Conservation (phyloP, 768 basidiomycete genomes). For the Russula virescens region DNA sequence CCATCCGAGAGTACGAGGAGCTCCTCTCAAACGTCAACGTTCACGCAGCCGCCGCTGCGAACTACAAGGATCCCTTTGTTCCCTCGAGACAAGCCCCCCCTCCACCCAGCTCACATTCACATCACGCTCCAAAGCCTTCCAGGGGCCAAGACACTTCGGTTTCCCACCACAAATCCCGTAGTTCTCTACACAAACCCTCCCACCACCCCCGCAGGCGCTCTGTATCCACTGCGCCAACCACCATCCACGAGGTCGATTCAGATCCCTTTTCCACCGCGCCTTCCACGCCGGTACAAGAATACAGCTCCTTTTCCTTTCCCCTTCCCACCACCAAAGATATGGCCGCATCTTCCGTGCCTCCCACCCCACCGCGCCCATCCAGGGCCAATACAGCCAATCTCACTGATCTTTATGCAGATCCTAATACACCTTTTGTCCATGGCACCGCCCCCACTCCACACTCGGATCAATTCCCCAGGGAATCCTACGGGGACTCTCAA, state of each 20-base stretch:
- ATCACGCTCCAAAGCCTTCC: conserved; percentile 19
- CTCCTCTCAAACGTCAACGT: conserved; percentile 57
- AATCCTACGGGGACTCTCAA: conserved; percentile 7
- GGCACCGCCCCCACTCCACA: conserved; percentile 42
- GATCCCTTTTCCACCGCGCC: conserved; percentile 28
- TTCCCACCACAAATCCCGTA: conserved; percentile 29
- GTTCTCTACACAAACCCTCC: conserved; percentile 32
- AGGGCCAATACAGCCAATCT: conserved; percentile 80
- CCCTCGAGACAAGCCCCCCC: conserved; percentile 43
- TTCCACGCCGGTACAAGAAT: conserved; percentile 29
- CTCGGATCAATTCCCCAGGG: conserved; percentile 30
- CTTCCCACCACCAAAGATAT: conserved; percentile 29
- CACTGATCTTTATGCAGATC: conserved; percentile 59
- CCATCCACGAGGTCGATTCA: conserved; percentile 39
- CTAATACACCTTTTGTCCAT: conserved; percentile 36
- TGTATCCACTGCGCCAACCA: conserved; percentile 31
- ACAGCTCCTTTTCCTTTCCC: conserved; percentile 28
- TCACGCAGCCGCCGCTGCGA: conserved; percentile 48
- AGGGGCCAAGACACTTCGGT: conserved; percentile 18
- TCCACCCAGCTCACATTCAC: conserved; percentile 33
- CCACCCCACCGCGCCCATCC: conserved; percentile 74
- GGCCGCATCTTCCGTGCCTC: conserved; percentile 31
- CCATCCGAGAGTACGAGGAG: conserved; percentile 71
- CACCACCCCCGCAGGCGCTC: conserved; percentile 31
- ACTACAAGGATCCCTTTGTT: conserved; percentile 37